A percentile compares a stretch with the other conserved stretches of the same genome.
These are phyloP conservation scores for Penicillium sp. DNA, from an alignment of 2,329 filamentous ascomycete genomes.

Conservation along the genomic window DNA sequence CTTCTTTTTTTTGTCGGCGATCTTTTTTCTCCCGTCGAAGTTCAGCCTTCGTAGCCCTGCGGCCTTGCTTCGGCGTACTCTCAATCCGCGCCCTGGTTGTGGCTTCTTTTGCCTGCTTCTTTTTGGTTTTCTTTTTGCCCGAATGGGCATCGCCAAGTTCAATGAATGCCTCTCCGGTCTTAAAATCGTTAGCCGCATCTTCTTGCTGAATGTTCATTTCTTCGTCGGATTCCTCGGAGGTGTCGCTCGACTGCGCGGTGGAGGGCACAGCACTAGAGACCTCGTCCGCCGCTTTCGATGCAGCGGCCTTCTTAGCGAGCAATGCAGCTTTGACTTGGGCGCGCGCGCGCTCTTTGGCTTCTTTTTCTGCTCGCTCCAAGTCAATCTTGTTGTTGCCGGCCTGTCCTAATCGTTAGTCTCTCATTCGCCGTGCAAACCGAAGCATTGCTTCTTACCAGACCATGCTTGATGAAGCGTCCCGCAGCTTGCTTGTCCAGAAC, in stretches of 20 bases:
- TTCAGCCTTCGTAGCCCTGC: constrained; percentile 23
- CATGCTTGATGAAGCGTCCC: constrained; percentile 73
- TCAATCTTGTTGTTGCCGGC: constrained; percentile 49
- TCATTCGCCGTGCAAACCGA: background rate
- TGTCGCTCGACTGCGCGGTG: constrained; percentile 15
- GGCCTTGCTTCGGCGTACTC: constrained; percentile 18
- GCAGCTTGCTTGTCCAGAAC: constrained; percentile 69
- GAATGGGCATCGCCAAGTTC: background rate
- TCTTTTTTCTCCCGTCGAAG: constrained; percentile 24
- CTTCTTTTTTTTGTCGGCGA: constrained; percentile 37
- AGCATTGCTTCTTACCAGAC: constrained; percentile 52
- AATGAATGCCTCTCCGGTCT: background rate
- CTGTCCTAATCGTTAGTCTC: constrained; percentile 23
- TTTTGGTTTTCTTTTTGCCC: constrained; percentile 18
- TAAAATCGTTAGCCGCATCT: constrained; percentile 1
- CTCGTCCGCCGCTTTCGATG: constrained; percentile 16
- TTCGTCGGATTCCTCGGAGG: constrained; percentile 15
- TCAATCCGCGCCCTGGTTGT: constrained; percentile 25
- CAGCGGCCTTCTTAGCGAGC: constrained; percentile 35
- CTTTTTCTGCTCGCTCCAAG: constrained; percentile 44
- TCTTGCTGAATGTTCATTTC: constrained; percentile 6
- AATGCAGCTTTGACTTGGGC: constrained; percentile 45
- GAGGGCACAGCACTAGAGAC: constrained; percentile 4
- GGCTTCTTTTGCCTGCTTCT: constrained; percentile 11
- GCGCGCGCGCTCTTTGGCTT: constrained; percentile 47